Evolutionary conservation across 768 basidiomycete species (phyloP).

Genomic region (Rhizopogon salebrosus): DNA sequence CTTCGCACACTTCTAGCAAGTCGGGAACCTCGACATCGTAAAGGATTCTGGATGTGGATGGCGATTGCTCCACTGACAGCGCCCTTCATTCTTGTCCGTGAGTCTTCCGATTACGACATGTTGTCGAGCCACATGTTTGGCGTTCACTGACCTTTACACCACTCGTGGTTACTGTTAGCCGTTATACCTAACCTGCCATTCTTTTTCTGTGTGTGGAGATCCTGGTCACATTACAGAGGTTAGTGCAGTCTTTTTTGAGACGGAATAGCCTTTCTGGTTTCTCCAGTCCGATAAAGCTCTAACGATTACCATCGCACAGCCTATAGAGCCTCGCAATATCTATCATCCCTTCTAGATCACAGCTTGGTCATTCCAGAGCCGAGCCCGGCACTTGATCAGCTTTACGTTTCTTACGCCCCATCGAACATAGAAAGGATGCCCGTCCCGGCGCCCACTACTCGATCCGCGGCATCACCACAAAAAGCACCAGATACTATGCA

Average conservation of each 20-base stretch:
- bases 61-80: conserved; percentile 62
- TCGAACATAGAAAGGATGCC: conserved; percentile 7
- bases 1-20: conserved; percentile 46
- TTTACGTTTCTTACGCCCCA: conserved; percentile 40
- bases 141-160: neutral
- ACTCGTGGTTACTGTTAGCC: conserved; percentile 35
- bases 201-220: conserved; percentile 81
- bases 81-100: conserved; percentile 77
- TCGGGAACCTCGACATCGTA: conserved; percentile 59
- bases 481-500: neutral
- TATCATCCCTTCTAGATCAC: conserved; percentile 52
- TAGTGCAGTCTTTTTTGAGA: conserved; percentile 7
- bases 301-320: conserved; percentile 32
- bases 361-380: conserved; percentile 53
- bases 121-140: neutral
- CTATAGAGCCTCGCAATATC: conserved; percentile 65
- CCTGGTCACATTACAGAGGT: conserved; percentile 85
- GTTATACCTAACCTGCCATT: conserved; percentile 81
- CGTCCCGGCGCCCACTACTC: conserved; percentile 4
- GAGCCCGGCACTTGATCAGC: conserved; percentile 47
- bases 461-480: neutral
- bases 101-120: conserved; percentile 20
- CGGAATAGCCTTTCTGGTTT: neutral
- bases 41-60: conserved; percentile 65
- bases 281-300: neutral